Conservation (phyloP, 2,329 filamentous ascomycete species). For the Colletotrichum sp. region DNA sequence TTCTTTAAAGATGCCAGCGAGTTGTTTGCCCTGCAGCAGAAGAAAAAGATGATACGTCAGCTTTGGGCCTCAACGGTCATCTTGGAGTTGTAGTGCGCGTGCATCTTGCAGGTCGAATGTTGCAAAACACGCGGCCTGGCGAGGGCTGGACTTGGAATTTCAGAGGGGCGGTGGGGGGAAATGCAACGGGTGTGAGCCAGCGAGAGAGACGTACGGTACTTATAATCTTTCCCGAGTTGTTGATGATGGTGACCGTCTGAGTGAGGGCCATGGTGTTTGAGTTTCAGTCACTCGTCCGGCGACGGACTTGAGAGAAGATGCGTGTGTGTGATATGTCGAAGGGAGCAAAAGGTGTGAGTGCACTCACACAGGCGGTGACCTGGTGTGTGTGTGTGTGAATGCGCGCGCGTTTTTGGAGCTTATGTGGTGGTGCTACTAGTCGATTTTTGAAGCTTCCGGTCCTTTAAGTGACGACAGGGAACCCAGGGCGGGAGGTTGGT, state of each 20-base stretch:
- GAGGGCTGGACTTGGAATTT: not conserved
- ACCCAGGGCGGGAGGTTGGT: slow-evolving; percentile 11
- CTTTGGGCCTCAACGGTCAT: not conserved
- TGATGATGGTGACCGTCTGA: slow-evolving; percentile 88
- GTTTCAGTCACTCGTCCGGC: not conserved
- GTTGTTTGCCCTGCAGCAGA: slow-evolving; percentile 76
- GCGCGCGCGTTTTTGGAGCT: not conserved
- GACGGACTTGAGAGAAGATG: not conserved
- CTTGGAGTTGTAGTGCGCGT: not conserved
- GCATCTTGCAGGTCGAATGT: slow-evolving; percentile 1
- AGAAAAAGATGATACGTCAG: slow-evolving; percentile 17
- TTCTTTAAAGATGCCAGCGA: slow-evolving; percentile 90
- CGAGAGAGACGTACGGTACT: slow-evolving; percentile 69
- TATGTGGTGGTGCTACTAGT: not conserved
- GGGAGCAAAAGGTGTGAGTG: not conserved
- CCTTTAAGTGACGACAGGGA: slow-evolving; percentile 16
- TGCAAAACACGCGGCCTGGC: not conserved
- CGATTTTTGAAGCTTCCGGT: slow-evolving; percentile 9
- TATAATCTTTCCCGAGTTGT: slow-evolving; percentile 89
- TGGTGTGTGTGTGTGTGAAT: not conserved
- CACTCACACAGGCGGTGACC: slow-evolving; percentile 16
- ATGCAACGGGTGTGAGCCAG: slow-evolving; percentile 4
- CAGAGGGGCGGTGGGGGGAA: slow-evolving; percentile 12
- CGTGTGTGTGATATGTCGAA: not conserved
- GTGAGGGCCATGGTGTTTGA: slow-evolving; percentile 45